These are phyloP conservation scores for Fusarium concolor DNA, from an alignment of 2,329 filamentous ascomycete species.

Conservation along the genomic window DNA sequence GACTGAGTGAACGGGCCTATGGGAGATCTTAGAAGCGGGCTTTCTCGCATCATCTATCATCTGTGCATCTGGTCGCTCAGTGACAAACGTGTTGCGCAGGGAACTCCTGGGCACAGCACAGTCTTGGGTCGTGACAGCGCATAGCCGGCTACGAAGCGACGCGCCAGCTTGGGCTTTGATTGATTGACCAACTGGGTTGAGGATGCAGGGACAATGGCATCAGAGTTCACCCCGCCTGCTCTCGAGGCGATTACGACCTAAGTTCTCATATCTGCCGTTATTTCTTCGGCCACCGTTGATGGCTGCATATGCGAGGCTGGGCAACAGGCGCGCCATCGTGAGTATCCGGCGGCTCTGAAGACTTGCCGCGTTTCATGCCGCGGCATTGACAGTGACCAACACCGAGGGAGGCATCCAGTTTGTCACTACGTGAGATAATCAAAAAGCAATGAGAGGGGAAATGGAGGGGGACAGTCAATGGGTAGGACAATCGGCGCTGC, in stretches of 20 bases:
- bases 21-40: constrained; percentile 29
- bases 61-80: constrained; percentile 39
- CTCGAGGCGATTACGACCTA: constrained; percentile 7
- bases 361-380: constrained; percentile 37
- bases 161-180: constrained; percentile 23
- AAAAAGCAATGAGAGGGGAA: constrained; percentile 34
- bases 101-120: constrained; percentile 32
- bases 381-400: constrained; percentile 25
- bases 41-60: constrained; percentile 36
- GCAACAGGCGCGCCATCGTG: not conserved
- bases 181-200: constrained; percentile 17
- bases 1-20: constrained; percentile 37
- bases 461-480: constrained; percentile 16
- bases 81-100: constrained; percentile 41
- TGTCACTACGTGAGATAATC: constrained; percentile 15
- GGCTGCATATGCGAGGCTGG: constrained; percentile 29
- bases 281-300: constrained; percentile 1
- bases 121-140: constrained; percentile 31
- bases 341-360: constrained; percentile 20
- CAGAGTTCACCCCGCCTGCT: constrained; percentile 32
- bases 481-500: constrained; percentile 12
- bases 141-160: constrained; percentile 35
- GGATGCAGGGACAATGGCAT: constrained; percentile 30
- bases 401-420: constrained; percentile 37
- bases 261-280: constrained; percentile 2